phyloP scores from a whole-genome alignment of 2,329 filamentous ascomycete species.

The Tricladium varicosporioides region DNA sequence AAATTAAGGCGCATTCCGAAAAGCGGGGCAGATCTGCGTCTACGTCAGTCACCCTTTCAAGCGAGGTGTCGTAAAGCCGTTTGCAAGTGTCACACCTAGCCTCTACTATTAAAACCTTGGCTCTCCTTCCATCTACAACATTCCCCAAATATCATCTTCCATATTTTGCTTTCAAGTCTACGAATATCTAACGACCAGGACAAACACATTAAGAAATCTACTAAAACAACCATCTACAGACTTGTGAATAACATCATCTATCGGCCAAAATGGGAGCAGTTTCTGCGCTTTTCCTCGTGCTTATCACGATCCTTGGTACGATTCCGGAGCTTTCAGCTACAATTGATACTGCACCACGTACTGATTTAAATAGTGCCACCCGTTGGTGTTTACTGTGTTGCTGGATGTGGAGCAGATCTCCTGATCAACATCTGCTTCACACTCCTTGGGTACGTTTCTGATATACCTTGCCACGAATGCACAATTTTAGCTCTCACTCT shows the following conservation, averaged over 20 bases:
- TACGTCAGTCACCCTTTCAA: background rate
- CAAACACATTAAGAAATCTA: background rate
- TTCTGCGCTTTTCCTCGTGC: conserved; percentile 42
- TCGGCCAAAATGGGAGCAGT: conserved; percentile 33
- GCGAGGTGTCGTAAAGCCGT: background rate
- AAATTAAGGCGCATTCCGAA: background rate
- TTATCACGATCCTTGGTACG: conserved; percentile 47
- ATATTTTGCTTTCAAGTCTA: background rate
- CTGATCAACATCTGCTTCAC: conserved; percentile 42
- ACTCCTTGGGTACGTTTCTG: conserved; percentile 35
- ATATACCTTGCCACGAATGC: background rate
- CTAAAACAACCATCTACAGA: background rate
- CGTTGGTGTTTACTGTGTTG: conserved; percentile 39
- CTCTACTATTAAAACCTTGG: background rate
- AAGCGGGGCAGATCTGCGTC: background rate
- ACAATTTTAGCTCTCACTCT: background rate
- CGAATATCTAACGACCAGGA: background rate
- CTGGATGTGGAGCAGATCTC: conserved; percentile 41
- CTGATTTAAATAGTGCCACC: conserved; percentile 35
- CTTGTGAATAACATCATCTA: background rate
- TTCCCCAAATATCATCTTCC: background rate
- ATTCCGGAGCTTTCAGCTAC: conserved; percentile 1
- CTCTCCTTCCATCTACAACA: background rate
- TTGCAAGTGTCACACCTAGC: background rate
- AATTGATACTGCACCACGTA: background rate